phyloP scores from a whole-genome alignment of 495 filamentous ascomycete genomes.

The Hyaloscypha variabilis region DNA sequence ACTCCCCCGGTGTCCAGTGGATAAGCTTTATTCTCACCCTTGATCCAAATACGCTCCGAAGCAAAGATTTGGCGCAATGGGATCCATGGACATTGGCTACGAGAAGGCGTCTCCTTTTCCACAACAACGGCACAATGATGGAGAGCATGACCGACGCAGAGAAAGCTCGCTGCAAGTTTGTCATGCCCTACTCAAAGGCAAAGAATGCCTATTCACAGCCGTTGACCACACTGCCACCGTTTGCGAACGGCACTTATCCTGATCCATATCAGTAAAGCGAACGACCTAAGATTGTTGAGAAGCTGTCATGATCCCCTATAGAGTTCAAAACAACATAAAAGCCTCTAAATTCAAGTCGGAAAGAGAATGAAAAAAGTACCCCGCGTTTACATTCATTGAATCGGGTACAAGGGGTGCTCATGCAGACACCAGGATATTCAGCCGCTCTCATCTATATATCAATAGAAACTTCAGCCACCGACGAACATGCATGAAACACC shows the following conservation, averaged over 20 bases:
- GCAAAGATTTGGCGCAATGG: conserved; percentile 49
- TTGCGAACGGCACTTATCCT: conserved; percentile 19
- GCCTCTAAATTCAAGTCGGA: background rate
- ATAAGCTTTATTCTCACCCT: conserved; percentile 65
- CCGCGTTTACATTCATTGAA: background rate
- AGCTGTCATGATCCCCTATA: background rate
- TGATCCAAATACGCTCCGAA: conserved; percentile 59
- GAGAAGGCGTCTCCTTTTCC: conserved; percentile 2
- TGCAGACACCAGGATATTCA: conserved; percentile 1
- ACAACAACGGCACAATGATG: conserved; percentile 19
- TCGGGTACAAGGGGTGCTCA: background rate
- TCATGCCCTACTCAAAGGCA: conserved; percentile 14
- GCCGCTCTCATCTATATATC: background rate
- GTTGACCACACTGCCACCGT: conserved; percentile 3
- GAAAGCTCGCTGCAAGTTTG: conserved; percentile 17
- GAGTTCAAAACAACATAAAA: background rate
- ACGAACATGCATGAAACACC: background rate
- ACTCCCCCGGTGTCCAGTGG: too few relatives aligned
- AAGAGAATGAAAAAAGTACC: background rate
- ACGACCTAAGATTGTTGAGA: background rate
- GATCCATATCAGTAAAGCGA: conserved; percentile 17
- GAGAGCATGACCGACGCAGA: conserved; percentile 18
- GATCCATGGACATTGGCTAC: conserved; percentile 8
- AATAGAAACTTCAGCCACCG: background rate
- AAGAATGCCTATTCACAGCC: conserved; percentile 11